Conservation (phyloP, 768 basidiomycete genomes). For the Mycena epipterygia region DNA sequence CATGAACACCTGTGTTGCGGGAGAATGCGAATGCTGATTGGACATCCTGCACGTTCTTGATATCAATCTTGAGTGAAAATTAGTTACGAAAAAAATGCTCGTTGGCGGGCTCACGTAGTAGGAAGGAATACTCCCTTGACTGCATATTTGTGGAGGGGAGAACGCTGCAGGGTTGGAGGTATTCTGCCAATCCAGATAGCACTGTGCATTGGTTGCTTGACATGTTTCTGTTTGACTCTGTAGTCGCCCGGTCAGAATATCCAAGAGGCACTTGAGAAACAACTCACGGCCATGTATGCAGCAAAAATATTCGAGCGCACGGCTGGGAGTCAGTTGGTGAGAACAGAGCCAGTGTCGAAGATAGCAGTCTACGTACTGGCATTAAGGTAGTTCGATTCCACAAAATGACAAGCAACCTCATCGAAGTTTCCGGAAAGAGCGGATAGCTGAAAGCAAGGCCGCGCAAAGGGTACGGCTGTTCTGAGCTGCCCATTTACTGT, state of each 20-base stretch:
- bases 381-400: not conserved
- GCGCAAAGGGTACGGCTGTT: not conserved
- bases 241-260: not conserved
- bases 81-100: not conserved
- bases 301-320: not conserved
- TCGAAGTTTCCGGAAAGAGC: not conserved
- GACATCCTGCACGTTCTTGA: constrained; percentile 29
- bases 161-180: not conserved
- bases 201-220: not conserved
- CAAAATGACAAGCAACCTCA: not conserved
- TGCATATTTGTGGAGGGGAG: not conserved
- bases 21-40: constrained; percentile 42
- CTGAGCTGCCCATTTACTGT: not conserved
- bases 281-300: not conserved
- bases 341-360: not conserved
- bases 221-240: not conserved
- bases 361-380: not conserved
- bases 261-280: not conserved
- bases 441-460: not conserved
- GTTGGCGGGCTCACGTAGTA: not conserved
- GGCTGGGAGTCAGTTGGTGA: not conserved
- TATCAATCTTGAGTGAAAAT: not conserved
- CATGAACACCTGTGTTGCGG: constrained; percentile 30
- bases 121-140: not conserved
- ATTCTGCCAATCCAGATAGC: not conserved